These are phyloP conservation scores for Metschnikowia picachoensis DNA, from an alignment of 805 yeast species.

Conservation along the genomic window DNA sequence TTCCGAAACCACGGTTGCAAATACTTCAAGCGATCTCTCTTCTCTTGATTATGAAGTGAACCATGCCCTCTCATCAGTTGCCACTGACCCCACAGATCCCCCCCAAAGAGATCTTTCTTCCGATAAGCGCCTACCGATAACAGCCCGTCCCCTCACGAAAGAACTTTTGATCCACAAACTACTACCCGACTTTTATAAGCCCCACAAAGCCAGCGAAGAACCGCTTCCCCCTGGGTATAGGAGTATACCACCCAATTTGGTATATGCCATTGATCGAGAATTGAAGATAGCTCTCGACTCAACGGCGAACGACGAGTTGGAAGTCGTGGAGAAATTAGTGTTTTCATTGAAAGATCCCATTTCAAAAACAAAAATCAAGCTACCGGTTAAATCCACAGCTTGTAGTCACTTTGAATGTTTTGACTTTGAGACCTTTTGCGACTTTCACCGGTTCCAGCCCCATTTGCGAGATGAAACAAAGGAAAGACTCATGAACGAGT, in stretches of 20 bases:
- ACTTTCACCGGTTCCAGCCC: slow-evolving; percentile 32
- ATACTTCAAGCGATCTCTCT: slow-evolving; percentile 13
- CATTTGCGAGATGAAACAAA: slow-evolving; percentile 23
- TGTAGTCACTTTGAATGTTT: slow-evolving; percentile 44
- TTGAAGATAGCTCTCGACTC: slow-evolving; percentile 20
- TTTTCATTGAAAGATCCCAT: slow-evolving; percentile 40
- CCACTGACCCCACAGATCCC: slow-evolving; percentile 2
- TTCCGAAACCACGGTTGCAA: neutral
- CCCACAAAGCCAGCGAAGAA: slow-evolving; percentile 4
- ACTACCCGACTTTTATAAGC: slow-evolving; percentile 10
- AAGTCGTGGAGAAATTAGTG: slow-evolving; percentile 33
- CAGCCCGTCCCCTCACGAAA: slow-evolving; percentile 5
- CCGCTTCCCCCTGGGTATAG: slow-evolving; percentile 22
- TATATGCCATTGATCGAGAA: slow-evolving; percentile 27
- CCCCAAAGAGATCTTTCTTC: slow-evolving; percentile 1
- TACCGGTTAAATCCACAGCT: slow-evolving; percentile 36
- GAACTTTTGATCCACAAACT: slow-evolving; percentile 3
- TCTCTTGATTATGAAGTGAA: slow-evolving; percentile 15
- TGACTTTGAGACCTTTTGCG: slow-evolving; percentile 40
- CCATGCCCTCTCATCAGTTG: slow-evolving; percentile 9
- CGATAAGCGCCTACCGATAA: neutral
- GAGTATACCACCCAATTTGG: slow-evolving; percentile 27
- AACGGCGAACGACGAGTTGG: slow-evolving; percentile 25
- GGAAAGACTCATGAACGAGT: slow-evolving; percentile 26
- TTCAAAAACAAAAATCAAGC: slow-evolving; percentile 33